phyloP scores from a whole-genome alignment of 345 rosid species.

The Adansonia digitata region DNA sequence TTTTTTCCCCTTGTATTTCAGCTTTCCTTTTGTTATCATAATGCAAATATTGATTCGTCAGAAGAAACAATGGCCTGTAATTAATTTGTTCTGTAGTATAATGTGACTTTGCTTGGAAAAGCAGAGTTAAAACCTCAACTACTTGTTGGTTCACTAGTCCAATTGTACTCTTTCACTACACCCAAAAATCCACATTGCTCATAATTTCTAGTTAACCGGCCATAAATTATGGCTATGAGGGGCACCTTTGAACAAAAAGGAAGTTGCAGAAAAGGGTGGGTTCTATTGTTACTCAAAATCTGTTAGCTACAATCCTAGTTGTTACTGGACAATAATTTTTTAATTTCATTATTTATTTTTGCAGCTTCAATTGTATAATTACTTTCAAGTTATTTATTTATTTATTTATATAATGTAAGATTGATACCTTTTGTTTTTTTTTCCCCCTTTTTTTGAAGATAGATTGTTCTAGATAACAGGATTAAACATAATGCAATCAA shows the following conservation, averaged over 20 bases:
- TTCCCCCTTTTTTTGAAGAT: neutral
- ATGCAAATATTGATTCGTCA: neutral
- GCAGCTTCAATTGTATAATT: neutral
- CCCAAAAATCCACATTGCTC: no score
- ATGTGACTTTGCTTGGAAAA: neutral
- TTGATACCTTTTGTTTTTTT: neutral
- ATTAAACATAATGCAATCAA: neutral
- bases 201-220: no score
- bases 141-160: neutral
- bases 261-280: no score
- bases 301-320: neutral
- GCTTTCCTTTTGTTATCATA: neutral
- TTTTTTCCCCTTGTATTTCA: no score
- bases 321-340: neutral
- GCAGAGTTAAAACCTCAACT: neutral
- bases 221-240: no score
- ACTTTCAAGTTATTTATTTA: neutral
- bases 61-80: constrained; percentile 1
- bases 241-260: no score
- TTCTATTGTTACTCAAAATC: neutral
- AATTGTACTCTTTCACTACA: no score
- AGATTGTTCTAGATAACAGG: neutral
- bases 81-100: neutral
- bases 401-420: neutral
- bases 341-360: neutral